Base-by-base conservation (phyloP, 176 grass and related monocot species). In the Triticum timopheevii region DNA sequence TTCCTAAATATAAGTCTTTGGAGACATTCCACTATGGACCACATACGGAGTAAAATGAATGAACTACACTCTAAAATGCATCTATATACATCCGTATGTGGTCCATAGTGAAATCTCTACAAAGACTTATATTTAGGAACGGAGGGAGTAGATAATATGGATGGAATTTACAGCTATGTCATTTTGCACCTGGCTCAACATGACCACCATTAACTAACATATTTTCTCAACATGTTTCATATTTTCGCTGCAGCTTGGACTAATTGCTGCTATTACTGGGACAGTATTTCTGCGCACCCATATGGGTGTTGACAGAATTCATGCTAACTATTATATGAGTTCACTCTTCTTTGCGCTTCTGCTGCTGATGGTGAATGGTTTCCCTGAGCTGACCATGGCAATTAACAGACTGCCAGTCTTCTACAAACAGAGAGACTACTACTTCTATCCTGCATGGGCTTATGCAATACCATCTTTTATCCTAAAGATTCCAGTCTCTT, bases 381-480 rank as follows among this genome's bases (percentile, higher is more conserved):
- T 92, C 34, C 93, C 95, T 38, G 95, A 98, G 40, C 24, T 98
- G 28, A 67, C 91, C 11, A 89, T 98, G 93, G 84, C 95, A 42
- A 30, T 90, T 77, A 79, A 69, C 8, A 88, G 93, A 89, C 83
- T 93, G 4, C 93, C 95, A 16, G 86, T 92, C 24, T 98, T 98
- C 40, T 98, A 90, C 83, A 95, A 90, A 77, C 95, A 98, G 76
- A 90, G 93, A 77, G 87, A 98, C 39, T 61, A 89, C 39, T 89
- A 89, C 83, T 93, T 98, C 83, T 98, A 93, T 82, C 95, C 95
- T 22, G 86, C 91, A 39, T 98, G 95, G 95, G 89, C 95, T 80
- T 98, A 95, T 89, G 72, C 93, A 79, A 85, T 98, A 73, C 91
- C 95, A 69, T 67, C 87, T 75, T 87, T 85, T 62, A 82, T 95